A percentile compares a stretch with the other conserved stretches of the same genome.
Conservation (phyloP, 2,329 filamentous ascomycete genomes). For the Fusarium decemcellulare region DNA sequence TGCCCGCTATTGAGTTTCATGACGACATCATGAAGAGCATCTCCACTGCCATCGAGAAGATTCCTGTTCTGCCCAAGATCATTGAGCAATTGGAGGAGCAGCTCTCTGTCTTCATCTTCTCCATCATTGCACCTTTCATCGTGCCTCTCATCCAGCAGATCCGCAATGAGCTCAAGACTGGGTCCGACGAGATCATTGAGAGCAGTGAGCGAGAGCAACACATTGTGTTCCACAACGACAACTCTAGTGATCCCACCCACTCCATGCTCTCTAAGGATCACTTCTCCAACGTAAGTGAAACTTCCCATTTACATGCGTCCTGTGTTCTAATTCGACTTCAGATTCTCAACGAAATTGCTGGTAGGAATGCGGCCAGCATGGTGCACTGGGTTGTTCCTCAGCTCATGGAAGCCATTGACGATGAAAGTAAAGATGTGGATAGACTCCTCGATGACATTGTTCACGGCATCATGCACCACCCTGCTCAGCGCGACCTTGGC, state of each 20-base stretch:
- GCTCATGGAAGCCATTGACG: conserved; percentile 89
- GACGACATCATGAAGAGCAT: conserved; percentile 89
- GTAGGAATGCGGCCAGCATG: conserved; percentile 83
- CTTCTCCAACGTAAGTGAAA: conserved; percentile 79
- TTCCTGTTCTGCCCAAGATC: conserved; percentile 87
- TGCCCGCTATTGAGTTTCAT: conserved; percentile 92
- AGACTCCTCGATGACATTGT: conserved; percentile 83
- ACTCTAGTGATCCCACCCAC: conserved; percentile 86
- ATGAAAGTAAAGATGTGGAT: conserved; percentile 78
- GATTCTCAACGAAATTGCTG: conserved; percentile 89
- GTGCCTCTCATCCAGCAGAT: conserved; percentile 89
- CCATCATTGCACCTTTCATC: conserved; percentile 89
- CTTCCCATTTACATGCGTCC: neutral
- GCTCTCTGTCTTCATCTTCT: conserved; percentile 90
- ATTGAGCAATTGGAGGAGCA: conserved; percentile 91
- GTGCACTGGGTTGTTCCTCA: conserved; percentile 91
- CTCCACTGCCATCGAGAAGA: conserved; percentile 83
- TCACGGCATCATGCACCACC: conserved; percentile 88
- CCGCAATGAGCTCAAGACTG: conserved; percentile 87
- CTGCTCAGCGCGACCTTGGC: conserved; percentile 80
- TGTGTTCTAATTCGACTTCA: conserved; percentile 40
- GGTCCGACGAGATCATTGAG: conserved; percentile 88
- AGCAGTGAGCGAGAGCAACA: conserved; percentile 88
- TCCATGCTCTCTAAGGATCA: conserved; percentile 98
- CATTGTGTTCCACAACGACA: conserved; percentile 86